A percentile compares a stretch with the other conserved stretches of the same genome.
Evolutionary conservation across 495 filamentous ascomycete genomes (phyloP).

Genomic region (Penicillium simplicissimum): DNA sequence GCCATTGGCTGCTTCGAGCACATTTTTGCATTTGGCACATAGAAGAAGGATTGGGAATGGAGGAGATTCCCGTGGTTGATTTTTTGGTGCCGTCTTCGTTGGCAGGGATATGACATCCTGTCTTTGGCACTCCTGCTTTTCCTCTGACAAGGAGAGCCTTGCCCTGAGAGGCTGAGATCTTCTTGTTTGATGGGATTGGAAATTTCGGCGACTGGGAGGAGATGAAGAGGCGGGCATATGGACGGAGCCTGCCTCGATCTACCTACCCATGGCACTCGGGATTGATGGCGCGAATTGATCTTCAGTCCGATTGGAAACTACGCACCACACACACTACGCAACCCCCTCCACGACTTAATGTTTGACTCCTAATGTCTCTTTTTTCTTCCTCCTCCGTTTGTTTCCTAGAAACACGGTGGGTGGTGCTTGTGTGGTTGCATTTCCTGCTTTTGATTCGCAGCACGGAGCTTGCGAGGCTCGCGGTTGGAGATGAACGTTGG

Average conservation of each 20-base stretch:
- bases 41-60: slow-evolving; percentile 26
- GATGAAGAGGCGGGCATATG: slow-evolving; percentile 1
- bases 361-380: slow-evolving; percentile 18
- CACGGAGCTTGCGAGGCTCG: not conserved
- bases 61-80: slow-evolving; percentile 7
- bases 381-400: not conserved
- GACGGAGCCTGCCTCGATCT: slow-evolving; percentile 12
- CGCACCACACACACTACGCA: slow-evolving; percentile 5
- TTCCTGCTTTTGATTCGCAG: not conserved
- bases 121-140: slow-evolving; percentile 15
- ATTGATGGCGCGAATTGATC: slow-evolving; percentile 17
- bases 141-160: not conserved
- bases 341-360: slow-evolving; percentile 14
- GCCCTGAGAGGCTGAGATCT: slow-evolving; percentile 7
- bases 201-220: not conserved
- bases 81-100: slow-evolving; percentile 19
- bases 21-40: slow-evolving; percentile 46
- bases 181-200: not conserved
- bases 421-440: slow-evolving; percentile 3
- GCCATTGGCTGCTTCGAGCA: slow-evolving; percentile 26
- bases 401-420: slow-evolving; percentile 3
- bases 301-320: not conserved
- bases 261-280: slow-evolving; percentile 6
- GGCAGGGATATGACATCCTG: slow-evolving; percentile 21
- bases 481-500: slow-evolving; percentile 23